phyloP scores from a whole-genome alignment of 768 basidiomycete species.

The Leccinum subtestaceum region DNA sequence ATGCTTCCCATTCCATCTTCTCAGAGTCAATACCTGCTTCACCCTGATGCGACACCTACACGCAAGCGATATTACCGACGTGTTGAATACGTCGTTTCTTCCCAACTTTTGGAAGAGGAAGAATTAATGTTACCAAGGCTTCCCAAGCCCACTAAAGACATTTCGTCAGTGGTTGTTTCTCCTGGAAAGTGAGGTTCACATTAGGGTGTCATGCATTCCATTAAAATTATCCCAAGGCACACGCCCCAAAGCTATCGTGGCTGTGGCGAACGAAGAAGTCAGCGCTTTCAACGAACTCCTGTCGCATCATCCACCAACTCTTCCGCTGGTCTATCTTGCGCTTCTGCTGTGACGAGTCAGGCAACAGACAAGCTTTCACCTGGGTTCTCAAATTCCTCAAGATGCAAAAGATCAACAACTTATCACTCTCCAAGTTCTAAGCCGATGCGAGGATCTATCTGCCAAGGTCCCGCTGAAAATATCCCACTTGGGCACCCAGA shows the following conservation, averaged over 20 bases:
- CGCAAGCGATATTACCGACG: constrained; percentile 34
- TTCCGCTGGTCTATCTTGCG: neutral
- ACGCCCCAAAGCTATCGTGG: neutral
- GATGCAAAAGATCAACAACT: neutral
- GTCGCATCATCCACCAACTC: constrained; percentile 3
- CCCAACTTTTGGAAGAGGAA: constrained; percentile 34
- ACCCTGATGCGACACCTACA: constrained; percentile 30
- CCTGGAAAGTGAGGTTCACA: constrained; percentile 17
- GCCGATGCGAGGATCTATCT: neutral
- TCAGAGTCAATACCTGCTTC: constrained; percentile 35
- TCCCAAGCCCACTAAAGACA: neutral
- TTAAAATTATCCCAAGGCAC: constrained; percentile 14
- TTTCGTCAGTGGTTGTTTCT: neutral
- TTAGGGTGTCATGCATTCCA: neutral
- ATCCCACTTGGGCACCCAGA: constrained; percentile 12
- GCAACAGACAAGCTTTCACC: neutral
- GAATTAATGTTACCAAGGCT: constrained; percentile 21
- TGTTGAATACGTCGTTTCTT: constrained; percentile 24
- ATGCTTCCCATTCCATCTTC: constrained; percentile 26
- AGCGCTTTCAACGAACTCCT: neutral
- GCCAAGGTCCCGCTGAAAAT: constrained; percentile 7
- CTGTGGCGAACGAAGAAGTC: constrained; percentile 1
- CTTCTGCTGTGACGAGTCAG: constrained; percentile 3
- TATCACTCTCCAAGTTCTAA: constrained; percentile 3
- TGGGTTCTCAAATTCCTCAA: neutral